Evolutionary conservation across 1,284 basidiomycete genomes (phyloP).

Genomic region (Singerocomus rubriflavus): DNA sequence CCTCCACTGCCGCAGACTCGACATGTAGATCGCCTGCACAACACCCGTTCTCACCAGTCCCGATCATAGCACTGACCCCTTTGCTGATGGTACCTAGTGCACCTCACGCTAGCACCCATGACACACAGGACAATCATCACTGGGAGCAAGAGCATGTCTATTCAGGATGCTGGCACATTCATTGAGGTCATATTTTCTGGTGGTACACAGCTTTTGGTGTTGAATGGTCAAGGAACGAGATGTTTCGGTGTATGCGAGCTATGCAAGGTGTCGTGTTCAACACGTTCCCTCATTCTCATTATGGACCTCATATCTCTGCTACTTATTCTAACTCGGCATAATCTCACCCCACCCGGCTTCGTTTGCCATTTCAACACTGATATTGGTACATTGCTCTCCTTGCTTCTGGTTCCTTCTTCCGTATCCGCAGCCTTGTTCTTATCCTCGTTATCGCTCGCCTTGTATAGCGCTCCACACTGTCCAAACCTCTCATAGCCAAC

Average conservation of each 20-base stretch:
- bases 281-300: too few relatives aligned
- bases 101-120: constrained; percentile 62
- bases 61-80: constrained; percentile 66
- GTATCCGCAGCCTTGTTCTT: too few relatives aligned
- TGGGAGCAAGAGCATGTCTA: constrained; percentile 84
- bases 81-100: too few relatives aligned
- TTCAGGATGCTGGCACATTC: constrained; percentile 90
- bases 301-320: too few relatives aligned
- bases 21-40: constrained; percentile 81
- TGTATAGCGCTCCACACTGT: constrained; percentile 55
- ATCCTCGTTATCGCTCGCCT: constrained; percentile 56
- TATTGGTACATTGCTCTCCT: too few relatives aligned
- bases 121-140: constrained; percentile 96
- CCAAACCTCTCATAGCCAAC: constrained; percentile 34
- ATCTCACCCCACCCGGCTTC: constrained; percentile 30
- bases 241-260: too few relatives aligned
- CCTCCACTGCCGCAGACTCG: constrained; percentile 83
- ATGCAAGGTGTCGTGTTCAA: too few relatives aligned
- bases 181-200: constrained; percentile 89
- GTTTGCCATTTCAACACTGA: constrained; percentile 15
- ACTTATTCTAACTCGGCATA: not conserved
- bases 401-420: constrained; percentile 12
- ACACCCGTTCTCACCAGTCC: constrained; percentile 75
- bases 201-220: constrained; percentile 14
- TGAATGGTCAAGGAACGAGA: too few relatives aligned